Evolutionary conservation across 225 moss, liverwort and hornwort species (phyloP), one percentile per base, ranked within the genome.

Genomic region (Rhytidiadelphus loreus): DNA sequence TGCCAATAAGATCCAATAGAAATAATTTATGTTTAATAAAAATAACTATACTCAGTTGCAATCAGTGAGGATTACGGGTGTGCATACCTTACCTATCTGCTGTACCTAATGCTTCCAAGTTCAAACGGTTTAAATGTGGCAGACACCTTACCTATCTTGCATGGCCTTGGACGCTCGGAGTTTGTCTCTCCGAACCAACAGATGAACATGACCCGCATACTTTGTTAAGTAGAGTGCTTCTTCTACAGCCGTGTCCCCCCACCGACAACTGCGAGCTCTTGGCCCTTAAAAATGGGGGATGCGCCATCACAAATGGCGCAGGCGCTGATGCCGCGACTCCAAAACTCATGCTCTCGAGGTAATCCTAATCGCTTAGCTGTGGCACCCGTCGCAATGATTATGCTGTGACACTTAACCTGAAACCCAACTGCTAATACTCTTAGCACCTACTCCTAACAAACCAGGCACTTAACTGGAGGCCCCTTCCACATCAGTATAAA

Each of bases 271-370:
- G 97, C 98, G 60, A 98, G 91, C 87, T 98, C 95, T 83, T 98
- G 96, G 24, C 96, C 97, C 89, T 90, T 97, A 57, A 95, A 98
- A 86, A 96, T 98, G 24, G 97, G 98, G 26, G 96, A 98, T 73
- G 98, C 96, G 44, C 97, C 98, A 92, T 98, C 98, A 84, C 98
- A 98, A 9, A 98, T 97, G 59, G 98, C 98, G 78, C 96, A 98
- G 61, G 98, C 97, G 68, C 97, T 98, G 87, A 98, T 97, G 61
- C 98, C 98, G 77, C 94, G 92, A 81, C 97, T 96, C 98, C 98
- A 98, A 72, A 98, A 97, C 87, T 97, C 98, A 14, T 93, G 95
- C 93, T 98, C 98, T 85, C 96, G 93, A 48, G 98, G 98, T 89
- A 98, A 87, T 72, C 97, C 98, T 61, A 98, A 89, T 87, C 92